These are phyloP conservation scores for Endothia cerciana DNA, from an alignment of 2,329 filamentous ascomycete species.

Conservation along the genomic window DNA sequence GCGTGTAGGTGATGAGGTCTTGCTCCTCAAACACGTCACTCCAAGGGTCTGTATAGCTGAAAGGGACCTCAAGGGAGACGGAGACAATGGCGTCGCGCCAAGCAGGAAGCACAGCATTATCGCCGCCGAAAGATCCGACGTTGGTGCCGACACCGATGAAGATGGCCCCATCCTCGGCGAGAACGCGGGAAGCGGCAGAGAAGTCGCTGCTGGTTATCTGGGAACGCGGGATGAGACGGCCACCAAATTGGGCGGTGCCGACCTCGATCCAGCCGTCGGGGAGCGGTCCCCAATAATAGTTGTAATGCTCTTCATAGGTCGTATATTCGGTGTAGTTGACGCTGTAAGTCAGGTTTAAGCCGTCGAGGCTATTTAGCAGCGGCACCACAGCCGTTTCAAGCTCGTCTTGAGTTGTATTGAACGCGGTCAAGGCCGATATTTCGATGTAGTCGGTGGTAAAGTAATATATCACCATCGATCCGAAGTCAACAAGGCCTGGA, in stretches of 20 bases:
- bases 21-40: slow-evolving; percentile 35
- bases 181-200: slow-evolving; percentile 8
- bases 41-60: slow-evolving; percentile 32
- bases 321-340: slow-evolving; percentile 35
- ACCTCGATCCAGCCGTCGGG: slow-evolving; percentile 41
- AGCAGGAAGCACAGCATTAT: slow-evolving; percentile 43
- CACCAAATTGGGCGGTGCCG: slow-evolving; percentile 39
- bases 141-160: slow-evolving; percentile 28
- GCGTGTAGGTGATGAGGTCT: slow-evolving; percentile 37
- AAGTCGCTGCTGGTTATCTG: slow-evolving; percentile 26
- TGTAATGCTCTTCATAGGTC: slow-evolving; percentile 40
- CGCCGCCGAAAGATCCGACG: slow-evolving; percentile 31
- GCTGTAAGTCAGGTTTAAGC: slow-evolving; percentile 33
- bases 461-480: slow-evolving; percentile 36
- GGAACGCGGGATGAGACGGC: slow-evolving; percentile 41
- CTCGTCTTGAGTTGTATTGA: slow-evolving; percentile 35
- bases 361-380: slow-evolving; percentile 34
- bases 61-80: slow-evolving; percentile 37
- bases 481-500: slow-evolving; percentile 34
- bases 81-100: slow-evolving; percentile 43
- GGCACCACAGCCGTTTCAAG: slow-evolving; percentile 37
- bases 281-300: slow-evolving; percentile 41
- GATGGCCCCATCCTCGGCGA: slow-evolving; percentile 22
- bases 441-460: slow-evolving; percentile 32
- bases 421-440: slow-evolving; percentile 35